Percentiles rank a stretch among this genome's conserved stretches.
Evolutionary conservation across 2,329 filamentous ascomycete genomes (phyloP).

Genomic region (Coniochaeta sp.): DNA sequence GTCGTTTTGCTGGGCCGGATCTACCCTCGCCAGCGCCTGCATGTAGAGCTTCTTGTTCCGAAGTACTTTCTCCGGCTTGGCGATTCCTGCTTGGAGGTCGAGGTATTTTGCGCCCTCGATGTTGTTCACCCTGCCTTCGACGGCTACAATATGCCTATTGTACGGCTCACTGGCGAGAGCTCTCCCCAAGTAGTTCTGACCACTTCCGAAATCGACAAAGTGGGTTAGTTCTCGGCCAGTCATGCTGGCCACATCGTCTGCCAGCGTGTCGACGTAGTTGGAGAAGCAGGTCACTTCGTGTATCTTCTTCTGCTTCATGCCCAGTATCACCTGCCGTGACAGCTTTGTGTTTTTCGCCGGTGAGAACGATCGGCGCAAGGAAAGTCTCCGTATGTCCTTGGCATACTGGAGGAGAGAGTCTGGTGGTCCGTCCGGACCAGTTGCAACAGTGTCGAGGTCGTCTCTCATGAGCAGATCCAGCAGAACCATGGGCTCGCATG

Average conservation of each 20-base stretch:
- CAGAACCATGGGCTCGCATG: slow-evolving; percentile 65
- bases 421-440: slow-evolving; percentile 28
- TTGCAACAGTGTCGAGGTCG: slow-evolving; percentile 45
- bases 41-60: slow-evolving; percentile 78
- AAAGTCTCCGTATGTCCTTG: slow-evolving; percentile 60
- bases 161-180: slow-evolving; percentile 81
- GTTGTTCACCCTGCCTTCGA: slow-evolving; percentile 82
- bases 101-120: slow-evolving; percentile 78
- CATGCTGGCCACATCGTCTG: slow-evolving; percentile 49
- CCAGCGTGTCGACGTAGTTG: slow-evolving; percentile 64
- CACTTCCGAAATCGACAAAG: slow-evolving; percentile 91
- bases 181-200: slow-evolving; percentile 91
- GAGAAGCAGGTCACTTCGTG: slow-evolving; percentile 92
- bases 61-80: slow-evolving; percentile 64
- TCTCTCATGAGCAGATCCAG: slow-evolving; percentile 77
- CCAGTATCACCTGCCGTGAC: slow-evolving; percentile 67
- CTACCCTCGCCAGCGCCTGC: slow-evolving; percentile 37
- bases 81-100: slow-evolving; percentile 74
- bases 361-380: slow-evolving; percentile 56
- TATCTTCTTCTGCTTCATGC: slow-evolving; percentile 94
- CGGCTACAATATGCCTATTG: slow-evolving; percentile 79
- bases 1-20: slow-evolving; percentile 32
- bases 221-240: slow-evolving; percentile 64
- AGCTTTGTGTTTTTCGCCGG: slow-evolving; percentile 33
- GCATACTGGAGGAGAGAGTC: slow-evolving; percentile 65